phyloP scores from a whole-genome alignment of 768 basidiomycete genomes.

The Tulasnella sp. region DNA sequence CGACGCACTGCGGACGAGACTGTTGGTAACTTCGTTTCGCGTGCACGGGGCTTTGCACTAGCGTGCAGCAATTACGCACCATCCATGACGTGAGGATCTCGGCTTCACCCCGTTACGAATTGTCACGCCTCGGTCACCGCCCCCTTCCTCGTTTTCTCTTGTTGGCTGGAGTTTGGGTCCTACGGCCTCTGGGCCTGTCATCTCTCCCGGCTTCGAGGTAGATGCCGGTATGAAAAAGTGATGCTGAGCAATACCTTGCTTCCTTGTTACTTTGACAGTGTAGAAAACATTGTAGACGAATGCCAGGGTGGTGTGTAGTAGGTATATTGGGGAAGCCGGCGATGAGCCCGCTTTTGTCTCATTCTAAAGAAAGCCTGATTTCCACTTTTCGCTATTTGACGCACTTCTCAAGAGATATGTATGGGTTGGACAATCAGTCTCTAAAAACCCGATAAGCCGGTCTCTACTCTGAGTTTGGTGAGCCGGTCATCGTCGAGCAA shows the following conservation, averaged over 20 bases:
- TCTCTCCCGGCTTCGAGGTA: background rate
- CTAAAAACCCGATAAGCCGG: background rate
- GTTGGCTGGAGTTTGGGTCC: background rate
- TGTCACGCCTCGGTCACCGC: background rate
- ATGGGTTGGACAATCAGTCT: background rate
- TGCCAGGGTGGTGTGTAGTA: background rate
- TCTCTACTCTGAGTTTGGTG: background rate
- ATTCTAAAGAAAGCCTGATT: background rate
- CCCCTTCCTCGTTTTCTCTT: background rate
- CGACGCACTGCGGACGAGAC: background rate
- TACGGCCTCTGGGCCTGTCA: background rate
- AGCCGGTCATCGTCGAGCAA: background rate
- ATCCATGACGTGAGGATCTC: background rate
- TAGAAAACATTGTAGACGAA: background rate
- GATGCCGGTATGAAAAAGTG: background rate
- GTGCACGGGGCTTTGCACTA: background rate
- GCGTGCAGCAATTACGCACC: background rate
- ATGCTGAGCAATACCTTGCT: background rate
- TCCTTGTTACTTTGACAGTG: background rate
- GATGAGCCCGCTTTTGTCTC: background rate
- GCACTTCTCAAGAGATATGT: background rate
- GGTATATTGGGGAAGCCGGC: background rate
- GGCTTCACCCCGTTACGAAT: background rate
- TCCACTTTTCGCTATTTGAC: background rate
- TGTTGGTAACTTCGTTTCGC: background rate